Evolutionary conservation across 208 protist genomes (phyloP).

Genomic region (Acanthamoeba comandoni): DNA sequence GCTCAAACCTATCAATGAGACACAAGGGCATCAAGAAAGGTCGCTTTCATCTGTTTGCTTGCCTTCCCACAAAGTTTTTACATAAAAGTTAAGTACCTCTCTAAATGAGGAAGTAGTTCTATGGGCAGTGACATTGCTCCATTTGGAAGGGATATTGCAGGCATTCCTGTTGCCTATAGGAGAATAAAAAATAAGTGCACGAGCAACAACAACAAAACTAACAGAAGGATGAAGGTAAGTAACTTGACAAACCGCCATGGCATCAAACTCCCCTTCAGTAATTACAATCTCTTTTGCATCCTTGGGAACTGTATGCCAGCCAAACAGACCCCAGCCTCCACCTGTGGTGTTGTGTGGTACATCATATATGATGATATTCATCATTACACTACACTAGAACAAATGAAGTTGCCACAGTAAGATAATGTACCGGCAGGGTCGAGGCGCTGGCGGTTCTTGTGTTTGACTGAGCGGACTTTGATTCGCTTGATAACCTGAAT

Average conservation of each 20-base stretch:
- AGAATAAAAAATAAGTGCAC: not conserved
- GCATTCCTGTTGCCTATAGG: slow-evolving; percentile 77
- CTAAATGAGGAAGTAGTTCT: slow-evolving; percentile 78
- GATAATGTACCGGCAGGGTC: slow-evolving; percentile 78
- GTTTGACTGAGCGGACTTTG: slow-evolving; percentile 80
- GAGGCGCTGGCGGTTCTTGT: slow-evolving; percentile 78
- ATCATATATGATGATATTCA: too few relatives aligned
- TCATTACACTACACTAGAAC: not conserved
- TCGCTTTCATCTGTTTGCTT: too few relatives aligned
- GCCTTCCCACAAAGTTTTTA: not conserved
- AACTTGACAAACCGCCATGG: slow-evolving; percentile 85
- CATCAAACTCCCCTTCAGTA: slow-evolving; percentile 88
- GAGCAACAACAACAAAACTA: too few relatives aligned
- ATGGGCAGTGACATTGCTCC: slow-evolving; percentile 83
- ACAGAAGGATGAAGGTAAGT: not conserved
- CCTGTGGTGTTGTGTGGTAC: too few relatives aligned
- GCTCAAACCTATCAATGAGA: slow-evolving; percentile 75
- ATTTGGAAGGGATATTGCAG: slow-evolving; percentile 87
- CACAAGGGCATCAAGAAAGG: not conserved
- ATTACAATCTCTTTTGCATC: slow-evolving; percentile 81
- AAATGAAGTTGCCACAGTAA: not conserved
- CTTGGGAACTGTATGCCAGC: slow-evolving; percentile 82
- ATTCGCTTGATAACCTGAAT: slow-evolving; percentile 28
- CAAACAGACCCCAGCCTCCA: slow-evolving; percentile 86
- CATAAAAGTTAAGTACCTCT: slow-evolving; percentile 10